Evolutionary conservation across 2,329 filamentous ascomycete species (phyloP).

Genomic region (Trichoderma hamatum): DNA sequence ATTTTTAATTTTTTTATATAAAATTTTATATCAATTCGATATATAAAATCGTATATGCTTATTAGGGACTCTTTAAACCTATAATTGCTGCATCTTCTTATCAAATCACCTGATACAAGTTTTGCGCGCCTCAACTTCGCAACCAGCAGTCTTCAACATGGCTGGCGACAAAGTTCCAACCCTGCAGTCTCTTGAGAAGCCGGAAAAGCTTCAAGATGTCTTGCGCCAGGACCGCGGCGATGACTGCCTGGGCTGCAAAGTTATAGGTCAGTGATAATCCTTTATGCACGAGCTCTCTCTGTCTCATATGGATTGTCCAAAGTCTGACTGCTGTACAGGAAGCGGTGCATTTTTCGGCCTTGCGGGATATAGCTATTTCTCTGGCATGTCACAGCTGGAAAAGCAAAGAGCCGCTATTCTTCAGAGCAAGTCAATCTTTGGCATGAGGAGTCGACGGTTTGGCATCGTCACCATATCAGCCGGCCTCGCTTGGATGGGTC

Average conservation of each 20-base stretch:
- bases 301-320: background rate
- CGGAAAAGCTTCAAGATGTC: slow-evolving; percentile 63
- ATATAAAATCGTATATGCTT: no score
- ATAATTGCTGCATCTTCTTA: background rate
- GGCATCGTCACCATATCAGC: slow-evolving; percentile 71
- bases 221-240: slow-evolving; percentile 60
- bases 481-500: slow-evolving; percentile 67
- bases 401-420: slow-evolving; percentile 67
- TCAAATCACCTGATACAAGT: background rate
- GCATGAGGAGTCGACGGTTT: slow-evolving; percentile 68
- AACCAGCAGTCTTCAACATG: slow-evolving; percentile 33
- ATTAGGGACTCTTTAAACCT: no score
- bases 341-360: slow-evolving; percentile 75
- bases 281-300: background rate
- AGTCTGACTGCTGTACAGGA: slow-evolving; percentile 50
- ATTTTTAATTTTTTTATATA: no score
- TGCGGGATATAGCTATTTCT: slow-evolving; percentile 76
- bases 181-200: slow-evolving; percentile 58
- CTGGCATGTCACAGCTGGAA: slow-evolving; percentile 72
- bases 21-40: no score
- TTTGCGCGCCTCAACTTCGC: slow-evolving; percentile 19
- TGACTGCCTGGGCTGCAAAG: slow-evolving; percentile 71
- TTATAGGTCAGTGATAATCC: slow-evolving; percentile 65
- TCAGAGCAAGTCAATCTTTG: slow-evolving; percentile 69
- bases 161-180: slow-evolving; percentile 50